A percentile compares a stretch with the other conserved stretches of the same genome.
Evolutionary conservation across 192 early-diverging fungal species (phyloP).

Genomic region (Backusella mclennaniae): DNA sequence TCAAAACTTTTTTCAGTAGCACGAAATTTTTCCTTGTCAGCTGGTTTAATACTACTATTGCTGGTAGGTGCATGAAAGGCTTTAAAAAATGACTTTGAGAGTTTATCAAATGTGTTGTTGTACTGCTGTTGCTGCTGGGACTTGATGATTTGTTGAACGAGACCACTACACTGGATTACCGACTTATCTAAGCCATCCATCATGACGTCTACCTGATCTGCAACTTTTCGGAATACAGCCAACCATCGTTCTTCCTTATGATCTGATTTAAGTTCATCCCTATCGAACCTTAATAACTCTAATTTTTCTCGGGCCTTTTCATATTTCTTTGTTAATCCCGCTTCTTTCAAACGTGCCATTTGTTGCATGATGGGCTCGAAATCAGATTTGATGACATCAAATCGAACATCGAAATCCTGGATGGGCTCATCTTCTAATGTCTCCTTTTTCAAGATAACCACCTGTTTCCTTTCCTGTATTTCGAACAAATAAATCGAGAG

Average conservation of each 20-base stretch:
- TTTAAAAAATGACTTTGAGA: constrained; percentile 19
- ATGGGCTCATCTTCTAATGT: constrained; percentile 3
- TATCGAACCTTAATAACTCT: constrained; percentile 51
- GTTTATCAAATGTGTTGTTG: constrained; percentile 24
- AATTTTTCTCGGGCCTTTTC: constrained; percentile 40
- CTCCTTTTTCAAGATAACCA: background rate
- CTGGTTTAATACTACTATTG: background rate
- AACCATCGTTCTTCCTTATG: constrained; percentile 61
- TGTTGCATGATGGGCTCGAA: constrained; percentile 5
- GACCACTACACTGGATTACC: constrained; percentile 43
- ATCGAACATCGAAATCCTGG: background rate
- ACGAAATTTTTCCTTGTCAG: constrained; percentile 49
- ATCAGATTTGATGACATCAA: background rate
- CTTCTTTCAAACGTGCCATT: background rate
- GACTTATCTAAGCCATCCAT: constrained; percentile 56
- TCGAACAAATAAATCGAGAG: constrained; percentile 41
- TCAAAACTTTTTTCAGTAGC: constrained; percentile 51
- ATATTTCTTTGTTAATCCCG: constrained; percentile 29
- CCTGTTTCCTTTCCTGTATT: constrained; percentile 40
- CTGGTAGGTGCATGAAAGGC: background rate
- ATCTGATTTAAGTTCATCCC: constrained; percentile 53
- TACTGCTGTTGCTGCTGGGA: constrained; percentile 12
- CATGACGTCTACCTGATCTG: constrained; percentile 56
- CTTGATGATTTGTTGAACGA: constrained; percentile 23
- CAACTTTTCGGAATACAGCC: constrained; percentile 52